Evolutionary conservation across 148 eudicot species (phyloP).

Genomic region (Nyssa sinensis): DNA sequence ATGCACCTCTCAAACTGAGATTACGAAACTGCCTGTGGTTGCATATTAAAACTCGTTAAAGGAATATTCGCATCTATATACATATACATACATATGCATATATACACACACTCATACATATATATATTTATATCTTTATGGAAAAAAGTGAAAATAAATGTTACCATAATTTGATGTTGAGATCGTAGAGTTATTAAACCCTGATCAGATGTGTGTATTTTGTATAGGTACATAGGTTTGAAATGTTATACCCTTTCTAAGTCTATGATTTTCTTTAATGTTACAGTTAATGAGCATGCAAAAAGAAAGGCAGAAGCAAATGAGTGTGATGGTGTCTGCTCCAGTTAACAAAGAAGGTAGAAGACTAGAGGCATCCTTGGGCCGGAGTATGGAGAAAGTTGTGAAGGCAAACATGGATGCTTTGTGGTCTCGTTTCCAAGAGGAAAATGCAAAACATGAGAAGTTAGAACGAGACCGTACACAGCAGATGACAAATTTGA

Average conservation of each 20-base stretch:
- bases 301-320: slow-evolving; percentile 7
- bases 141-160: neutral
- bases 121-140: neutral
- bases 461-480: slow-evolving; percentile 1
- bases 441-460: slow-evolving; percentile 9
- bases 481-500: neutral
- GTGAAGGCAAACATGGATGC: neutral
- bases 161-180: neutral
- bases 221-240: neutral
- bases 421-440: slow-evolving; percentile 7
- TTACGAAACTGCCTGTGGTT: too few species aligned
- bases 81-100: too few species aligned
- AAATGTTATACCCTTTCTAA: neutral
- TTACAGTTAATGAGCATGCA: slow-evolving; percentile 4
- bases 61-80: too few species aligned
- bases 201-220: too few species aligned
- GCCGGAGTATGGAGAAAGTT: slow-evolving; percentile 7
- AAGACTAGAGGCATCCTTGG: slow-evolving; percentile 1
- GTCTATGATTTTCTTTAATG: neutral
- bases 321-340: neutral
- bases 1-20: too few species aligned
- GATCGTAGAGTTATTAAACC: neutral
- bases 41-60: too few species aligned
- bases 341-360: neutral
- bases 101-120: too few species aligned